These are phyloP conservation scores for Solanum dulcamara DNA, from an alignment of 257 asterid genomes.

Conservation along the genomic window DNA sequence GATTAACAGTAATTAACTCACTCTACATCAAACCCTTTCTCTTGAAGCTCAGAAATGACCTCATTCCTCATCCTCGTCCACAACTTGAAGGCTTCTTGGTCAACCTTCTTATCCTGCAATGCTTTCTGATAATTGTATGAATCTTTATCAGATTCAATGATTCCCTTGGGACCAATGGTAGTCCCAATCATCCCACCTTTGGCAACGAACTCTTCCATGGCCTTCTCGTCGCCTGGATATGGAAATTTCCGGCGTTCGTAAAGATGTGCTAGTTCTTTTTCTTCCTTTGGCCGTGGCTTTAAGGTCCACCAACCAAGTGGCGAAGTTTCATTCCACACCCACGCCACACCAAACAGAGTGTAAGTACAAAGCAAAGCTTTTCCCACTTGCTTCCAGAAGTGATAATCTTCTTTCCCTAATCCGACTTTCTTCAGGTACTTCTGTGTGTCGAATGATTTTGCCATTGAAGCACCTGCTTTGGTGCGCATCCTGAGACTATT, in stretches of 20 bases:
- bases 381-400: conserved; percentile 88
- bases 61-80: conserved; percentile 89
- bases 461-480: neutral
- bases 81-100: conserved; percentile 77
- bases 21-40: conserved; percentile 50
- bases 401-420: conserved; percentile 74
- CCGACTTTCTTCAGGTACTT: conserved; percentile 57
- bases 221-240: conserved; percentile 79
- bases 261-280: conserved; percentile 68
- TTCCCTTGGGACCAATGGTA: conserved; percentile 81
- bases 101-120: conserved; percentile 82
- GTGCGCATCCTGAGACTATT: neutral
- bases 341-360: conserved; percentile 54
- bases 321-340: conserved; percentile 80
- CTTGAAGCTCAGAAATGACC: conserved; percentile 64
- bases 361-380: conserved; percentile 68
- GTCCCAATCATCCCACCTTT: conserved; percentile 99
- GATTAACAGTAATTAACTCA: neutral
- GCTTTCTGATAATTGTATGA: conserved; percentile 51
- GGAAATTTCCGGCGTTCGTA: conserved; percentile 77
- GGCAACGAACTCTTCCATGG: conserved; percentile 78
- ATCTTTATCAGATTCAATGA: conserved; percentile 52
- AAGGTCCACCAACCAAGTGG: conserved; percentile 95
- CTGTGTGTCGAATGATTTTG: conserved; percentile 41
- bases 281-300: conserved; percentile 82